Evolutionary conservation across 345 rosid species (phyloP).

Genomic region (Acer yangbiense): DNA sequence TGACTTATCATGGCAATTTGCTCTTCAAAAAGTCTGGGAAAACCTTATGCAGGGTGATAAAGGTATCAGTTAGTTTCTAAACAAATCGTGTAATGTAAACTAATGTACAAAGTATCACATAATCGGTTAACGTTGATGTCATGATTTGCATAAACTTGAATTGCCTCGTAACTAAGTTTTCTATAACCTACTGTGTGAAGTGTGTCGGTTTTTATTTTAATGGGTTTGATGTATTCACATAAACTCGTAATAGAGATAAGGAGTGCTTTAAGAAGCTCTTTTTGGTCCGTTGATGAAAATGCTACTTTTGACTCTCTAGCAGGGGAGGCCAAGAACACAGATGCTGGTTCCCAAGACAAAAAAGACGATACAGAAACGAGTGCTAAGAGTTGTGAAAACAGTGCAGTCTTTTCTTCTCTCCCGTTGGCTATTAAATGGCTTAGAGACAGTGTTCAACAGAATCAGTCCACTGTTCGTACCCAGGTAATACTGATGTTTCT

Average conservation of each 20-base stretch:
- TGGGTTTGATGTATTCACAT: background rate
- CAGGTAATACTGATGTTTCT: conserved; percentile 54
- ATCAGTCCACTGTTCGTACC: conserved; percentile 47
- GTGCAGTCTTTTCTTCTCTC: conserved; percentile 79
- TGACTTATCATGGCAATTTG: conserved; percentile 77
- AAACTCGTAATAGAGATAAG: background rate
- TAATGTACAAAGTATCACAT: too few species aligned
- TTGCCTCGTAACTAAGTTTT: too few species aligned
- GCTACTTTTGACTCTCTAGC: conserved; percentile 25
- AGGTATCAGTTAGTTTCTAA: conserved; percentile 36
- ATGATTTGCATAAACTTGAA: too few species aligned
- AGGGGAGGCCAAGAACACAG: conserved; percentile 43
- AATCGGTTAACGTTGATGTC: too few species aligned
- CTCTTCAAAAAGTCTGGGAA: conserved; percentile 84
- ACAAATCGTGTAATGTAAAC: too few species aligned
- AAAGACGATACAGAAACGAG: conserved; percentile 47
- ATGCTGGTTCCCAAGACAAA: conserved; percentile 47
- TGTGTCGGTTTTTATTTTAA: background rate
- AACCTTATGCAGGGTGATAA: conserved; percentile 53
- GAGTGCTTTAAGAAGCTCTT: conserved; percentile 4
- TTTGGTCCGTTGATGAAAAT: conserved; percentile 14
- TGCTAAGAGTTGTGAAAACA: conserved; percentile 52
- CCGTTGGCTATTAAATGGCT: conserved; percentile 92
- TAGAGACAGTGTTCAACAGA: conserved; percentile 62
- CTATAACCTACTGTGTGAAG: too few species aligned